These are phyloP conservation scores for Geotrichum klebahnii DNA, from an alignment of 1,139 yeast genomes.

Conservation along the genomic window DNA sequence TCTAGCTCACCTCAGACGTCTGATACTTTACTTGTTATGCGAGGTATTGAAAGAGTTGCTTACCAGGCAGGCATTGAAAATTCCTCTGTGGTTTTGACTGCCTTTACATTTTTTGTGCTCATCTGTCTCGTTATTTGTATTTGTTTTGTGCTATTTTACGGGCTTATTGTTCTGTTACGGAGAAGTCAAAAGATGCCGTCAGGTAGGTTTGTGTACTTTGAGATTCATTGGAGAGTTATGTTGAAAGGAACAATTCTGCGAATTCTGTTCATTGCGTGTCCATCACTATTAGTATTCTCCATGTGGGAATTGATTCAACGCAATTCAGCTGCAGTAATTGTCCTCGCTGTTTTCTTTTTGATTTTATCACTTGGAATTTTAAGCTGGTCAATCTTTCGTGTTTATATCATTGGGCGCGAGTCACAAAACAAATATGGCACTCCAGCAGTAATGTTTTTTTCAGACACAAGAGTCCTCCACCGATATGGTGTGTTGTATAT, in stretches of 20 bases:
- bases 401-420: conserved; percentile 62
- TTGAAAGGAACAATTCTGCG: conserved; percentile 87
- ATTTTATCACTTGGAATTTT: conserved; percentile 55
- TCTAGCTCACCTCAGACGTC: conserved; percentile 23
- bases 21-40: conserved; percentile 48
- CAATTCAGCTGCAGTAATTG: conserved; percentile 82
- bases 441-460: conserved; percentile 84
- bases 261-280: conserved; percentile 51
- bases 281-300: conserved; percentile 74
- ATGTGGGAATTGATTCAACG: conserved; percentile 84
- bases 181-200: conserved; percentile 10
- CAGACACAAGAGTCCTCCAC: conserved; percentile 74
- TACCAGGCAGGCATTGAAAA: conserved; percentile 78
- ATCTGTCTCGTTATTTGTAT: conserved; percentile 43
- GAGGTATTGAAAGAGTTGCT: conserved; percentile 94
- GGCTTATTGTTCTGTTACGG: conserved; percentile 24
- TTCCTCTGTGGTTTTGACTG: conserved; percentile 79
- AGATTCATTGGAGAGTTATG: conserved; percentile 70
- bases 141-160: conserved; percentile 28
- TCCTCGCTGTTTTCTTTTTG: conserved; percentile 71
- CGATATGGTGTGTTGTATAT: conserved; percentile 88
- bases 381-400: conserved; percentile 68
- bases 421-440: conserved; percentile 72
- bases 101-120: conserved; percentile 77
- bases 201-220: conserved; percentile 50